Percentiles rank a stretch among this genome's conserved stretches.
Conservation (phyloP, 805 yeast genomes). For the Schwanniomyces polymorphus region DNA sequence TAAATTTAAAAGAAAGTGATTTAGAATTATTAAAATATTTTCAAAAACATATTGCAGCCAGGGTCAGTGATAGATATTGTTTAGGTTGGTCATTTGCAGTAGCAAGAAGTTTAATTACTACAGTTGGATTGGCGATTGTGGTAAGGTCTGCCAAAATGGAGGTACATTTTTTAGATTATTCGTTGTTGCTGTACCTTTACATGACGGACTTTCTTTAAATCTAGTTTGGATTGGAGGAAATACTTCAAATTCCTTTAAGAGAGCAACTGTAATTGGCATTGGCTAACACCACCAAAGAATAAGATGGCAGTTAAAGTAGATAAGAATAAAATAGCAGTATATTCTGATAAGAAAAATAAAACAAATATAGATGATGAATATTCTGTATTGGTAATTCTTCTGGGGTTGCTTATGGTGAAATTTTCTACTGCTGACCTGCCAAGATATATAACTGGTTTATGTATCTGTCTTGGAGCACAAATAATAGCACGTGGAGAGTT, state of each 20-base stretch:
- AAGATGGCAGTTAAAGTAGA: too few relatives aligned
- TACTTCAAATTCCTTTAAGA: slow-evolving; percentile 40
- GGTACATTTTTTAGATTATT: slow-evolving; percentile 38
- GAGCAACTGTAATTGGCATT: slow-evolving; percentile 42
- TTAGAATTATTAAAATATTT: too few relatives aligned
- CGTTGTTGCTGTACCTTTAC: slow-evolving; percentile 34
- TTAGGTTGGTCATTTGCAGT: slow-evolving; percentile 33
- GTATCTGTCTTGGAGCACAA: slow-evolving; percentile 5
- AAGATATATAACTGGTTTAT: slow-evolving; percentile 4
- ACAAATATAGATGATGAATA: too few relatives aligned
- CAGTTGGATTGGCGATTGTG: slow-evolving; percentile 32
- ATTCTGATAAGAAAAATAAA: too few relatives aligned
- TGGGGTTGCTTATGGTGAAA: slow-evolving; percentile 28
- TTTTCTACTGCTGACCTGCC: slow-evolving; percentile 4
- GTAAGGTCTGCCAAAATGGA: slow-evolving; percentile 24
- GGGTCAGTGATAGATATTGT: slow-evolving; percentile 23
- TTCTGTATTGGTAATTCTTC: slow-evolving; percentile 45
- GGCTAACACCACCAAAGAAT: too few relatives aligned
- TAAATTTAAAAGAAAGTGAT: too few relatives aligned
- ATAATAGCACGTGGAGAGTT: slow-evolving; percentile 2
- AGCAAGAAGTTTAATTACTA: slow-evolving; percentile 19
- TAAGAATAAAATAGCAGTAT: too few relatives aligned
- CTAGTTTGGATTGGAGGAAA: slow-evolving; percentile 46
- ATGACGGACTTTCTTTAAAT: slow-evolving; percentile 38
- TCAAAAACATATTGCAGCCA: too few relatives aligned